These are phyloP conservation scores for Talaromyces stipitatus DNA, from an alignment of 495 filamentous ascomycete genomes.

Conservation along the genomic window DNA sequence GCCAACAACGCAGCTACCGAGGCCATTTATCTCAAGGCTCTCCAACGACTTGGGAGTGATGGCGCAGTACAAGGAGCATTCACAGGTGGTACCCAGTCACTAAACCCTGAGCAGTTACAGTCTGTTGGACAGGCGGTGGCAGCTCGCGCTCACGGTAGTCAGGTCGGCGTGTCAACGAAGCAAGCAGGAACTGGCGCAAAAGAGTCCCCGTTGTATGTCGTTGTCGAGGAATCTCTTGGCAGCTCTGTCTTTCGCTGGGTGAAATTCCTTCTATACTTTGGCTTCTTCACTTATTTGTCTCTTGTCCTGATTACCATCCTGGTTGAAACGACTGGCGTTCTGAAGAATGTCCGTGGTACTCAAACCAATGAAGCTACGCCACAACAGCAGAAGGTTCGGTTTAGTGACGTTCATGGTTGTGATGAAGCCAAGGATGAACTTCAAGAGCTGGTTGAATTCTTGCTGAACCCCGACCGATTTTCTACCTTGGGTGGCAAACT, in stretches of 20 bases:
- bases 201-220: conserved; percentile 79
- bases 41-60: conserved; percentile 58
- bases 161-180: conserved; percentile 38
- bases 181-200: conserved; percentile 58
- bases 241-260: conserved; percentile 80
- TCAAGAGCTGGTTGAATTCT: conserved; percentile 92
- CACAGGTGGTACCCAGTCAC: conserved; percentile 24
- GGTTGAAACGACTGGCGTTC: conserved; percentile 65
- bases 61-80: conserved; percentile 24
- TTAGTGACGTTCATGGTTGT: conserved; percentile 92
- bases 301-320: conserved; percentile 69
- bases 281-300: conserved; percentile 63
- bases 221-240: conserved; percentile 85
- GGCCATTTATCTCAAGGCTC: conserved; percentile 63
- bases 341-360: conserved; percentile 68
- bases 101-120: conserved; percentile 62
- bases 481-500: conserved; percentile 88
- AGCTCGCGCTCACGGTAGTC: conserved; percentile 61
- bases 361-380: conserved; percentile 77
- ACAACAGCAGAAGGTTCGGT: conserved; percentile 82
- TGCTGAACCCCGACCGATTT: conserved; percentile 87
- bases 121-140: conserved; percentile 83
- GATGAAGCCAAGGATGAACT: conserved; percentile 98
- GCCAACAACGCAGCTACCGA: conserved; percentile 69
- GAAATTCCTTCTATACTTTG: conserved; percentile 75